These are phyloP conservation scores for Epichloe elymi DNA, from an alignment of 2,329 filamentous ascomycete species.

Conservation along the genomic window DNA sequence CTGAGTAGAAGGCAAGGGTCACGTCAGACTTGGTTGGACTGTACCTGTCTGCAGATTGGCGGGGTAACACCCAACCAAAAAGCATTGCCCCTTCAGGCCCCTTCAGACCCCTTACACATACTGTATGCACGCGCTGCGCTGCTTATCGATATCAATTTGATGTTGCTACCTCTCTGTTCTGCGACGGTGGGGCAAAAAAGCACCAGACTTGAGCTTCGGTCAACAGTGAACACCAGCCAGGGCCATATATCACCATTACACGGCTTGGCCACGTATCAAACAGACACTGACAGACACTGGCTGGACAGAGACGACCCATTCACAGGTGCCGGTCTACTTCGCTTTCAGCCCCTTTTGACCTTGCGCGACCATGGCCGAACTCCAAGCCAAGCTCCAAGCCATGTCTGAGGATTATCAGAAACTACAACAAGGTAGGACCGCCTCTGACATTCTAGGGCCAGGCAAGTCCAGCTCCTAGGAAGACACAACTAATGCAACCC, in stretches of 20 bases:
- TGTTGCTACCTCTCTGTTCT: background rate
- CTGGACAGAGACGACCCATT: background rate
- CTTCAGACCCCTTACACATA: background rate
- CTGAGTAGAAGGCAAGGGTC: background rate
- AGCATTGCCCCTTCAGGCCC: background rate
- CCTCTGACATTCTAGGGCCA: background rate
- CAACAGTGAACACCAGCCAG: too few species aligned
- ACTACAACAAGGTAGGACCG: slow-evolving; percentile 59
- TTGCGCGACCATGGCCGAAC: slow-evolving; percentile 45
- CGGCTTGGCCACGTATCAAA: background rate
- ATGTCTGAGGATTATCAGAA: slow-evolving; percentile 81
- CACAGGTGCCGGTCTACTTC: background rate
- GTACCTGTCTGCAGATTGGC: slow-evolving; percentile 17
- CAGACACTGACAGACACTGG: background rate
- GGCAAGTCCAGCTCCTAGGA: background rate
- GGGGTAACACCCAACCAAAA: slow-evolving; percentile 20
- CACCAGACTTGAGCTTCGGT: too few species aligned
- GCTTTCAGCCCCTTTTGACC: background rate
- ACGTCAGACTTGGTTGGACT: background rate
- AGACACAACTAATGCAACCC: slow-evolving; percentile 3
- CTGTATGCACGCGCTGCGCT: background rate
- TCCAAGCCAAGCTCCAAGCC: slow-evolving; percentile 65
- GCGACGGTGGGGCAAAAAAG: background rate
- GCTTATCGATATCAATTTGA: background rate
- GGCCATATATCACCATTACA: too few species aligned